phyloP scores from a whole-genome alignment of 257 asterid genomes.

The Solanum pimpinellifolium region DNA sequence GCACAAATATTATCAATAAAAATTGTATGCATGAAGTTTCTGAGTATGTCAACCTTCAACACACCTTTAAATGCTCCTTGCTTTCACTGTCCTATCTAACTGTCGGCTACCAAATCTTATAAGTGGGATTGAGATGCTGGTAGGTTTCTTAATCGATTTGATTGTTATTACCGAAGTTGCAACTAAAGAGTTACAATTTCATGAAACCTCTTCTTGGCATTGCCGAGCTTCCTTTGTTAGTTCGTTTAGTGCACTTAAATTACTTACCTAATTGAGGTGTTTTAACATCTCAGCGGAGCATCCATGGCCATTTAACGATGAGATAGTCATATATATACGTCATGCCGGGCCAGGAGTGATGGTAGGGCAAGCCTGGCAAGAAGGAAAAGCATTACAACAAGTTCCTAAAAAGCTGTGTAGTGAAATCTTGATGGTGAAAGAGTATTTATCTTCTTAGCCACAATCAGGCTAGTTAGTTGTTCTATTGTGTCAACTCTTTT shows the following conservation, averaged over 20 bases:
- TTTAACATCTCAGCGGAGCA: constrained; percentile 39
- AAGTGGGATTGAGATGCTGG: background rate
- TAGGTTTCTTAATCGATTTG: background rate
- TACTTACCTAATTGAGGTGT: background rate
- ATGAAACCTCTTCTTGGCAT: background rate
- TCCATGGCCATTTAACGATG: constrained; percentile 78
- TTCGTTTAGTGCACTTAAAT: background rate
- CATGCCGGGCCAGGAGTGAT: constrained; percentile 75
- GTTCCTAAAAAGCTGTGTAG: constrained; percentile 65
- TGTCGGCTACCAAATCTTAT: background rate
- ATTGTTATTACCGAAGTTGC: background rate
- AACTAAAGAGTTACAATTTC: background rate
- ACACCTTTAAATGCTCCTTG: background rate
- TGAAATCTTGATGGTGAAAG: constrained; percentile 78
- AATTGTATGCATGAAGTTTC: background rate
- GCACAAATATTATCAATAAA: background rate
- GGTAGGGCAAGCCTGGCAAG: constrained; percentile 93
- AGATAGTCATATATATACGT: constrained; percentile 61
- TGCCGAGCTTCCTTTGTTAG: background rate
- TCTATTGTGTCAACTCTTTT: background rate
- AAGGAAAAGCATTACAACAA: constrained; percentile 56
- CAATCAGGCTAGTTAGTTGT: background rate
- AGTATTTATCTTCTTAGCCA: constrained; percentile 13
- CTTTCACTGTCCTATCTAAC: background rate
- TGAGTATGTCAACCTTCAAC: background rate